Evolutionary conservation across 78 protist species (phyloP).

Genomic region (Dictyostelium brefeldianum): DNA sequence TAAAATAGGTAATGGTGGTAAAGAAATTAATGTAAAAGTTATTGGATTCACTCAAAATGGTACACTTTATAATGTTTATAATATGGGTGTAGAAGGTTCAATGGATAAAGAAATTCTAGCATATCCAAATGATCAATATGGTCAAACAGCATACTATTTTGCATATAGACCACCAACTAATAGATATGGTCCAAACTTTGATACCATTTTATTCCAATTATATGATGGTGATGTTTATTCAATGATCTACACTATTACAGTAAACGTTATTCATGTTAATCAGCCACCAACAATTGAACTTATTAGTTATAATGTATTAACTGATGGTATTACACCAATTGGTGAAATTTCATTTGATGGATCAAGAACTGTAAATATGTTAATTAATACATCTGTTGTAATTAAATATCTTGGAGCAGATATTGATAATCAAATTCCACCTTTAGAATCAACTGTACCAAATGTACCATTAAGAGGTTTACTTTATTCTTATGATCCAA

Average conservation of each 20-base stretch:
- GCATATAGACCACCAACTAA: conserved; percentile 35
- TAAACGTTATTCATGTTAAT: neutral
- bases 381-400: neutral
- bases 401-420: neutral
- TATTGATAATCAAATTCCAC: neutral
- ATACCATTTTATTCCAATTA: neutral
- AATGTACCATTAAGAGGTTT: neutral
- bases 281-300: neutral
- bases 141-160: neutral
- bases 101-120: neutral
- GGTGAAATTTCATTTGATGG: neutral
- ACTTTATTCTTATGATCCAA: neutral
- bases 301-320: neutral
- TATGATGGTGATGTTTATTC: neutral
- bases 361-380: neutral
- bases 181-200: conserved; percentile 6
- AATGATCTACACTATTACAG: neutral
- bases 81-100: neutral
- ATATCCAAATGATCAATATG: neutral
- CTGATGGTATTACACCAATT: neutral
- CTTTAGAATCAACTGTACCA: neutral
- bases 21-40: neutral
- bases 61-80: neutral
- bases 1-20: conserved; percentile 9
- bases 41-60: neutral